Percentiles rank a stretch among this genome's conserved stretches.
Evolutionary conservation across 2,329 filamentous ascomycete genomes (phyloP).

Genomic region (Claviceps africana): DNA sequence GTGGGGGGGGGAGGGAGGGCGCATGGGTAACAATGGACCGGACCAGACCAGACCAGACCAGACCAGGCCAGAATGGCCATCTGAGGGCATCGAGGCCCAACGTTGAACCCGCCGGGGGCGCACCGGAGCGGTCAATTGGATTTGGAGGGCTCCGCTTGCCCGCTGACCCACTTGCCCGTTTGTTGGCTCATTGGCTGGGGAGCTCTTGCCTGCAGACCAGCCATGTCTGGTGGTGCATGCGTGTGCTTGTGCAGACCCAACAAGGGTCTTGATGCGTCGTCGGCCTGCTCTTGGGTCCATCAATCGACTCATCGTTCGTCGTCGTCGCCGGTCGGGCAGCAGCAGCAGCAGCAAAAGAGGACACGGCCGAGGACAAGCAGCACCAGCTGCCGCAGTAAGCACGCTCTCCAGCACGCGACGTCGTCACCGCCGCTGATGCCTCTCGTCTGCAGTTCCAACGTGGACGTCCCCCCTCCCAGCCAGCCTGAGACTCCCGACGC

Average conservation of each 20-base stretch:
- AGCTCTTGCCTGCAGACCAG: not conserved
- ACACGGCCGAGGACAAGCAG: no score
- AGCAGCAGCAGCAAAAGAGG: not conserved
- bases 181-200: constrained; percentile 6
- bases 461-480: not conserved
- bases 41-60: no score
- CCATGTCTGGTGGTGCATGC: not conserved
- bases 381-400: no score
- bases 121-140: constrained; percentile 1
- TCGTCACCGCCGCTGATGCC: not conserved
- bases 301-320: not conserved
- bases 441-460: not conserved
- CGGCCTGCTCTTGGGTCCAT: not conserved
- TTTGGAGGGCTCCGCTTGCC: constrained; percentile 3
- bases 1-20: not conserved
- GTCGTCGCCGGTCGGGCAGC: not conserved
- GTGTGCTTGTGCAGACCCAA: not conserved
- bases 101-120: not conserved
- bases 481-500: not conserved
- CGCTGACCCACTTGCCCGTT: not conserved
- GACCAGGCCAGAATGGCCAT: no score
- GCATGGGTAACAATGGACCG: no score
- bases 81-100: constrained; percentile 8
- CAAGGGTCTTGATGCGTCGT: not conserved
- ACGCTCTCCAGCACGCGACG: not conserved